Conservation (phyloP, 805 yeast species). For the Candida succiphila region DNA sequence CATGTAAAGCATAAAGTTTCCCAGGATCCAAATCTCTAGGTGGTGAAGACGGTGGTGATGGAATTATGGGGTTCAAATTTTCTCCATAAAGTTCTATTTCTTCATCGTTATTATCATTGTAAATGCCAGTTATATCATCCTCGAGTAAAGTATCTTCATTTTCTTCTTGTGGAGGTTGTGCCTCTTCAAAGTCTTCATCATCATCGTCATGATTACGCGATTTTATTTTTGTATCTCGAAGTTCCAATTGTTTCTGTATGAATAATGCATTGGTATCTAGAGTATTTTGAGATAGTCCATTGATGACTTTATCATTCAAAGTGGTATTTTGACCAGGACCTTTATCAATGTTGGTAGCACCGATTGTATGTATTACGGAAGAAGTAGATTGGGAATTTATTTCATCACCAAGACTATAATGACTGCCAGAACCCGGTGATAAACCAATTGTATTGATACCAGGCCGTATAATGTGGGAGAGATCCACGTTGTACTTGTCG, state of each 20-base stretch:
- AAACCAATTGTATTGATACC: not conserved
- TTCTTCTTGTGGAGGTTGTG: conserved; percentile 2
- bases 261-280: conserved; percentile 1
- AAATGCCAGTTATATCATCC: not conserved
- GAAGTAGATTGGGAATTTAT: not conserved
- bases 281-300: not conserved
- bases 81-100: conserved; percentile 22
- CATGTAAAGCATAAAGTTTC: conserved; percentile 76
- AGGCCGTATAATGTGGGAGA: not conserved
- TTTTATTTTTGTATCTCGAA: not conserved
- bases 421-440: too few species aligned
- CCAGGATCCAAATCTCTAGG: conserved; percentile 78
- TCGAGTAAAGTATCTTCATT: conserved; percentile 1
- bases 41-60: conserved; percentile 70
- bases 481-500: not conserved
- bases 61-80: conserved; percentile 27
- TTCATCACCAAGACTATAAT: not conserved
- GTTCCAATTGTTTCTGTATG: not conserved
- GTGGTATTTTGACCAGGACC: not conserved
- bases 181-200: not conserved
- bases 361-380: not conserved
- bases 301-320: not conserved
- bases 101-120: conserved; percentile 16
- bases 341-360: not conserved
- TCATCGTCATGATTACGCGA: not conserved